phyloP scores from a whole-genome alignment of 495 filamentous ascomycete species.

The Aspergillus cavernicola region DNA sequence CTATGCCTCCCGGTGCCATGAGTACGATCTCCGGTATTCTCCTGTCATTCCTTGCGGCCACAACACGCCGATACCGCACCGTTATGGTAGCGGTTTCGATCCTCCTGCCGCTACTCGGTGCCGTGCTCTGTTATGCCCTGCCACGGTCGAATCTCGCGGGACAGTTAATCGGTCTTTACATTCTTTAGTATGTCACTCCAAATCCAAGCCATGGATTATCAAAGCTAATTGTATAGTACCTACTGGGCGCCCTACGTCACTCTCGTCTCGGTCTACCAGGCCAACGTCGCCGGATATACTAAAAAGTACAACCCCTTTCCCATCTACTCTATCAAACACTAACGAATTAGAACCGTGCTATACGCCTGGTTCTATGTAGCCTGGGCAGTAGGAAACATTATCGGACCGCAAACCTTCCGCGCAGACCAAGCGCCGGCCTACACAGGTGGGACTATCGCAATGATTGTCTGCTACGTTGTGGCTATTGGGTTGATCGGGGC shows the following conservation, averaged over 20 bases:
- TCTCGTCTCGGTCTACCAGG: not conserved
- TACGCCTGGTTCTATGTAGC: too few relatives aligned
- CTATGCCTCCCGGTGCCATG: not conserved
- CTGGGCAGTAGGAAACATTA: not conserved
- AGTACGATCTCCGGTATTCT: not conserved
- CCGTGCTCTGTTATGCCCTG: not conserved
- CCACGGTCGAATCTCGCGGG: not conserved
- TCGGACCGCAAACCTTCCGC: not conserved
- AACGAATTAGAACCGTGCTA: too few relatives aligned
- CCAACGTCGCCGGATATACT: not conserved
- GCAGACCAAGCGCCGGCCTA: not conserved
- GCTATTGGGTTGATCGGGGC: too few relatives aligned
- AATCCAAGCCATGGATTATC: not conserved
- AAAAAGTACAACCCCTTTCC: too few relatives aligned
- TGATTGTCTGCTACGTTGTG: too few relatives aligned
- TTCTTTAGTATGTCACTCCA: too few relatives aligned
- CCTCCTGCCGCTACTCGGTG: not conserved
- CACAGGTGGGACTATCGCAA: not conserved
- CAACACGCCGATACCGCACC: too few relatives aligned
- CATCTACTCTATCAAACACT: not conserved
- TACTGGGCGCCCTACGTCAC: conserved; percentile 1
- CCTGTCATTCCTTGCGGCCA: too few relatives aligned
- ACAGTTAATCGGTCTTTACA: too few relatives aligned
- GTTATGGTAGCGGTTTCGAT: not conserved
- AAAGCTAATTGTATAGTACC: not conserved